A percentile compares a stretch with the other conserved stretches of the same genome.
Conservation (phyloP, 2,329 filamentous ascomycete species). For the Teratosphaeria nubilosa region DNA sequence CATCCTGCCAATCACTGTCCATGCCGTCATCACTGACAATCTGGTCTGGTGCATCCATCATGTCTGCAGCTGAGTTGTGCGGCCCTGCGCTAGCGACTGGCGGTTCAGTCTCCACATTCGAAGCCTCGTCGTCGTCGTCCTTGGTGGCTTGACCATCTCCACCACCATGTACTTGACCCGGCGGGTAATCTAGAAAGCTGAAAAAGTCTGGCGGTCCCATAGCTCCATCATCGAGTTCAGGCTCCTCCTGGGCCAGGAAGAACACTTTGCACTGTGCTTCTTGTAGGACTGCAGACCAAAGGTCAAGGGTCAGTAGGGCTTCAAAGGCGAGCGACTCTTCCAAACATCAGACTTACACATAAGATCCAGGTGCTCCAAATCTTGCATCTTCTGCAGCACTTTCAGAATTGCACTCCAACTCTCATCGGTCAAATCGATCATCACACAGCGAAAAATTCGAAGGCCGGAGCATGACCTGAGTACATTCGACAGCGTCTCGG, state of each 20-base stretch:
- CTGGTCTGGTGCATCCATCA: background rate
- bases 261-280: conserved; percentile 14
- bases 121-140: background rate
- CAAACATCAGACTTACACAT: no score
- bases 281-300: no score
- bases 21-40: background rate
- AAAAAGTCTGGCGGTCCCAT: background rate
- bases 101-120: background rate
- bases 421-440: conserved; percentile 12
- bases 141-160: background rate
- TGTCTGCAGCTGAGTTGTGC: background rate
- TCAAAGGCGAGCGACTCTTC: no score
- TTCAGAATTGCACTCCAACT: conserved; percentile 18
- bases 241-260: conserved; percentile 15
- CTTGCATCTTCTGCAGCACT: conserved; percentile 11
- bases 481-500: background rate
- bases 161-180: background rate
- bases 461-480: background rate
- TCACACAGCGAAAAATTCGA: background rate
- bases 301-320: no score
- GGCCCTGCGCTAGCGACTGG: background rate
- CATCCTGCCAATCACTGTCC: background rate
- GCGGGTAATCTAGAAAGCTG: background rate
- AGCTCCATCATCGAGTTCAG: conserved; percentile 2
- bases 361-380: conserved; percentile 19